Evolutionary conservation across 176 grass and related monocot species (phyloP), one percentile per base, ranked within the genome.

Genomic region (Areca catechu): DNA sequence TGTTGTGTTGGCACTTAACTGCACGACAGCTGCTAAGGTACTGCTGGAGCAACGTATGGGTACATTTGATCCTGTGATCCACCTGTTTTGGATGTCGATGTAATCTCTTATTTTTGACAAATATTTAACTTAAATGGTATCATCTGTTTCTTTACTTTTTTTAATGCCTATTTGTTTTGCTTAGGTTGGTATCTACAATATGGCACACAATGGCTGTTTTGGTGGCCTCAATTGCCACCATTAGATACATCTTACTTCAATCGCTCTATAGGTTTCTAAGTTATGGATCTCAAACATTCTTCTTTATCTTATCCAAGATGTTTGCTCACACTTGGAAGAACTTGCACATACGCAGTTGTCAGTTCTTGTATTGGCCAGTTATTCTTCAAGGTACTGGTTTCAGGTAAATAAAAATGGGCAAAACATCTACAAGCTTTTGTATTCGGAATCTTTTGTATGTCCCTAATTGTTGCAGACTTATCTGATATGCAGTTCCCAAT

Each of bases 341-440:
- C 72, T 61, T 88, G 24, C 80, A 88, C 68, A 72, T 80, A 54
- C 80, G 81, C 27, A 77, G 83, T 71, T 88, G 72, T 75, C 92
- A 97, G 59, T 74, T 97, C 88, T 72, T 97, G 51, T 97, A 91
- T 67, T 97, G 83, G 92, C 92, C 92, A 54, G 59, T 97, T 80
- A 74, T 85, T 67, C 86, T 91, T 50, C 86, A 82, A 78, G 80
- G 68, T 51, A 72, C 56, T 24, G 67, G 63, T 60, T 56, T 59
- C 68, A 88, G 92, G 92, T 97, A 85, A 73, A 65, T 4, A 58
- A 29, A 50, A 59, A 65, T 51, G 4, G 4, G 20, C 17, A 3
- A 25, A 5, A 56, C n/a, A 30, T 18, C 47, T 7, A 18, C 5
- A 63, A 18, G 34, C 22, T 57, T 29, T n/a, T 19, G 27, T 62